Conservation (phyloP, 2,329 filamentous ascomycete species). For the Aplosporella prunicola region DNA sequence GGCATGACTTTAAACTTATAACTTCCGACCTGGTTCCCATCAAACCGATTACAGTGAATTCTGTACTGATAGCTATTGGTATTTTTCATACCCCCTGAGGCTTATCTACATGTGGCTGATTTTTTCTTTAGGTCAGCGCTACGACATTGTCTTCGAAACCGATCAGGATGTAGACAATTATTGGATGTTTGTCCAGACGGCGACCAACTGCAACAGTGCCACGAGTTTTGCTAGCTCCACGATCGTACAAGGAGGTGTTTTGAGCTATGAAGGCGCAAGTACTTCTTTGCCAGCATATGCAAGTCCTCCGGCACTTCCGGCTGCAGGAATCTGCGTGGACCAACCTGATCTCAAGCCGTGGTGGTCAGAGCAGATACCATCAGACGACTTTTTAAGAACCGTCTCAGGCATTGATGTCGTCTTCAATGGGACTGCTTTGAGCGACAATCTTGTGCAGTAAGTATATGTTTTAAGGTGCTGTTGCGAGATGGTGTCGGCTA, state of each 20-base stretch:
- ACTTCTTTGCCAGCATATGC: conserved; percentile 3
- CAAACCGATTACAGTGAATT: too few species aligned
- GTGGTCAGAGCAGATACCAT: conserved; percentile 5
- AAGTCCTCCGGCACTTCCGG: too few species aligned
- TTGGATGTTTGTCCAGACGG: conserved; percentile 28
- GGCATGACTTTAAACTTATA: conserved; percentile 36
- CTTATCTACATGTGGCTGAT: neutral
- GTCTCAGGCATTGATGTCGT: conserved; percentile 14
- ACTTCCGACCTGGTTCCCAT: conserved; percentile 36
- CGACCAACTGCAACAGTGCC: conserved; percentile 1
- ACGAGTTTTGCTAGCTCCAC: conserved; percentile 20
- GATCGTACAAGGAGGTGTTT: conserved; percentile 31
- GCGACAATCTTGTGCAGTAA: neutral
- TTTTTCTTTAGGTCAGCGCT: conserved; percentile 27
- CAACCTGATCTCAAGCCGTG: conserved; percentile 29
- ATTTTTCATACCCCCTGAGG: too few species aligned
- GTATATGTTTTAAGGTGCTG: neutral
- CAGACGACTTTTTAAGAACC: conserved; percentile 8
- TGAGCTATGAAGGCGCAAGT: conserved; percentile 30
- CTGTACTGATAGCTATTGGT: conserved; percentile 6
- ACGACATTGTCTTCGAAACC: conserved; percentile 31
- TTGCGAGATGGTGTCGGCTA: neutral
- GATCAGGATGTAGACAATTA: conserved; percentile 23
- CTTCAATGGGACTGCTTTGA: conserved; percentile 10
- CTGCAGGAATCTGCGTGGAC: conserved; percentile 36